Evolutionary conservation across 495 filamentous ascomycete species (phyloP).

Genomic region (Lophiotrema nucula): DNA sequence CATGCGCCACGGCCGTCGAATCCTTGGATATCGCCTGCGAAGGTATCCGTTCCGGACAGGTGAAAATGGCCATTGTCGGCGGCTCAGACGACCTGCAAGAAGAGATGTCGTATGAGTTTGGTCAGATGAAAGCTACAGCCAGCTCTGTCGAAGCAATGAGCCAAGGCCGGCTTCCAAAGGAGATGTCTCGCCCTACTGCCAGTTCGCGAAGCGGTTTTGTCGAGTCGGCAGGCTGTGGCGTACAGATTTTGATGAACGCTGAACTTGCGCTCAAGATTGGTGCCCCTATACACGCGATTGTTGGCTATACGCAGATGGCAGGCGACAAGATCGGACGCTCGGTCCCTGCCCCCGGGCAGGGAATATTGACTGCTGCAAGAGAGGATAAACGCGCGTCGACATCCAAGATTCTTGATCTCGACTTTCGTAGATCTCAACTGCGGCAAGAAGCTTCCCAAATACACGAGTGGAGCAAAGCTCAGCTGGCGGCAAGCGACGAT

Average conservation of each 20-base stretch:
- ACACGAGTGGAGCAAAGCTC: neutral
- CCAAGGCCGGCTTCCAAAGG: conserved; percentile 22
- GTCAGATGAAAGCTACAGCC: conserved; percentile 32
- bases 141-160: conserved; percentile 19
- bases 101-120: conserved; percentile 29
- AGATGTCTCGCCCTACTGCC: conserved; percentile 34
- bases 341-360: conserved; percentile 36
- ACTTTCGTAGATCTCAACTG: too few species aligned
- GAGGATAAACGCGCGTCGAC: conserved; percentile 1
- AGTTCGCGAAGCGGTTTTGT: conserved; percentile 30
- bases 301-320: conserved; percentile 23
- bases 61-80: conserved; percentile 30
- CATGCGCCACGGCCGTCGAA: conserved; percentile 34
- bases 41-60: conserved; percentile 22
- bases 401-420: conserved; percentile 25
- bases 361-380: conserved; percentile 27
- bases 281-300: conserved; percentile 30
- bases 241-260: conserved; percentile 32
- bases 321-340: conserved; percentile 34
- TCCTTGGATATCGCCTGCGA: conserved; percentile 33
- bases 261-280: conserved; percentile 33
- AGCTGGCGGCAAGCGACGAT: neutral
- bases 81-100: conserved; percentile 32
- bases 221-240: conserved; percentile 31
- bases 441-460: too few species aligned